These are phyloP conservation scores for Chalciporus chontae DNA, from an alignment of 768 basidiomycete genomes.

Conservation along the genomic window DNA sequence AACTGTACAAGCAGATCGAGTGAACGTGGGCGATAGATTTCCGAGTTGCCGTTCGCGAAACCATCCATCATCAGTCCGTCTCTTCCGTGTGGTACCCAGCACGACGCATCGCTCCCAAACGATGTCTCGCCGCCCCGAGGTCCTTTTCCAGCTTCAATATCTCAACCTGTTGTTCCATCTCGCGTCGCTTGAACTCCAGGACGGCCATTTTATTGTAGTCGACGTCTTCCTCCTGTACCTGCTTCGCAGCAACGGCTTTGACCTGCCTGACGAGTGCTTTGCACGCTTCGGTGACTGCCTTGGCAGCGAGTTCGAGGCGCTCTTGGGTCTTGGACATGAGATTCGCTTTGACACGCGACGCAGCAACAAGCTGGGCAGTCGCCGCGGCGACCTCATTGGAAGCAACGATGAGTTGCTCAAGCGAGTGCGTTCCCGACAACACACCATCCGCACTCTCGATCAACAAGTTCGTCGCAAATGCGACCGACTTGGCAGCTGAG, in stretches of 20 bases:
- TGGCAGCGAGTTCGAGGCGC: constrained; percentile 91
- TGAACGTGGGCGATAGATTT: not conserved
- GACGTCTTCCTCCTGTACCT: constrained; percentile 74
- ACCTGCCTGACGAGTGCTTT: constrained; percentile 95
- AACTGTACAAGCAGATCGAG: constrained; percentile 10
- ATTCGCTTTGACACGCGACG: constrained; percentile 96
- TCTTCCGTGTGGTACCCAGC: constrained; percentile 89
- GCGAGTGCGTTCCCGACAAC: constrained; percentile 90
- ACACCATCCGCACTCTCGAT: constrained; percentile 99
- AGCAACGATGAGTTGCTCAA: constrained; percentile 99
- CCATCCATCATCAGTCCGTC: constrained; percentile 47
- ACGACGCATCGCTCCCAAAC: constrained; percentile 79
- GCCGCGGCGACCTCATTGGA: constrained; percentile 98
- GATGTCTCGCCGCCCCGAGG: constrained; percentile 79
- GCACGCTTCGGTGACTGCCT: constrained; percentile 97
- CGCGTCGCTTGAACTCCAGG: constrained; percentile 92
- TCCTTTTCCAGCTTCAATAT: constrained; percentile 97
- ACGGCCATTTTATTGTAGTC: constrained; percentile 89
- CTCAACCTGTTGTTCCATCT: constrained; percentile 99
- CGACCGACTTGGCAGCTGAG: constrained; percentile 96
- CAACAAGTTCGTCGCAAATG: constrained; percentile 90
- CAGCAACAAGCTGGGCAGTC: constrained; percentile 97
- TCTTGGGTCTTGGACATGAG: constrained; percentile 99
- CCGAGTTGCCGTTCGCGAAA: not conserved
- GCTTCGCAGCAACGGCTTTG: constrained; percentile 87